Percentiles rank a stretch among this genome's conserved stretches.
These are phyloP conservation scores for Globisporangium acanthophoron DNA, from an alignment of 352 stramenopile species.

Conservation along the genomic window DNA sequence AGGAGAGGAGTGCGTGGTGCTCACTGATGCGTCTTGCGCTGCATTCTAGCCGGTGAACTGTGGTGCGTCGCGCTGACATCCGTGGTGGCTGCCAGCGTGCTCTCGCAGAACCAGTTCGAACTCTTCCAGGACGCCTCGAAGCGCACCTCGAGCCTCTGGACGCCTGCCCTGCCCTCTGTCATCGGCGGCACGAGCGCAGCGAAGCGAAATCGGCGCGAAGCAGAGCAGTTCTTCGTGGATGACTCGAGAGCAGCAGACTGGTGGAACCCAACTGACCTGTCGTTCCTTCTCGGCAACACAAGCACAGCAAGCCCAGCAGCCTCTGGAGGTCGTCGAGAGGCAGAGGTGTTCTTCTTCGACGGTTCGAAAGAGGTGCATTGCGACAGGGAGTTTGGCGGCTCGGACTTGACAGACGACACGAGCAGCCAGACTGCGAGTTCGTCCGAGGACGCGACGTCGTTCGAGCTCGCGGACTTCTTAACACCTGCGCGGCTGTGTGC, in stretches of 20 bases:
- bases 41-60: too few relatives aligned
- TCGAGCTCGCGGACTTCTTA: background rate
- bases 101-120: slow-evolving; percentile 9
- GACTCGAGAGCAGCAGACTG: background rate
- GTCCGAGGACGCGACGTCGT: background rate
- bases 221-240: background rate
- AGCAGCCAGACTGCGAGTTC: slow-evolving; percentile 16
- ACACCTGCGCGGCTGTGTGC: slow-evolving; percentile 12
- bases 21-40: background rate
- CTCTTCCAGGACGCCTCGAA: slow-evolving; percentile 7
- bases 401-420: slow-evolving; percentile 10
- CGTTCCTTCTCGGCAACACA: background rate
- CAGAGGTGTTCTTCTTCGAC: slow-evolving; percentile 40
- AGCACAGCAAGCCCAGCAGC: background rate
- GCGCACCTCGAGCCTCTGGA: slow-evolving; percentile 7
- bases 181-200: background rate
- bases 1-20: slow-evolving; percentile 24
- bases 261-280: background rate
- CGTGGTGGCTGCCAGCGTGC: slow-evolving; percentile 3
- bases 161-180: background rate
- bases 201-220: background rate
- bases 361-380: slow-evolving; percentile 23
- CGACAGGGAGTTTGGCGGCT: background rate
- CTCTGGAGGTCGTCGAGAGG: background rate
- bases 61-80: too few relatives aligned